Conservation (phyloP, 2,329 filamentous ascomycete genomes). For the Penicillium corylophilum region DNA sequence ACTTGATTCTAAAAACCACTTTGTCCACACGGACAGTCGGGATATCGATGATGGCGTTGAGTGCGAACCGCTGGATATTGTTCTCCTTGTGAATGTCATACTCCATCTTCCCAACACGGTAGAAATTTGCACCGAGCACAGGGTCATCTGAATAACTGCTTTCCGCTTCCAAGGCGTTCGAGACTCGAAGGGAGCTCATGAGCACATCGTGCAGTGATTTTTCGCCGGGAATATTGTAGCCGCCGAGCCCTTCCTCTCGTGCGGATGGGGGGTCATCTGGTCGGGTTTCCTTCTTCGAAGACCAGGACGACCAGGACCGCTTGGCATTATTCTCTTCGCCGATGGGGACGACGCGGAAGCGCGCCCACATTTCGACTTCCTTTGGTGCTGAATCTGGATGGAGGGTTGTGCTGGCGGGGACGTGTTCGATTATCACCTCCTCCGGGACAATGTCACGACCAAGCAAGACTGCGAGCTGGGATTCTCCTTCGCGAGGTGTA, state of each 20-base stretch:
- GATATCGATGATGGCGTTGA: conserved; percentile 41
- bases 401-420: conserved; percentile 60
- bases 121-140: conserved; percentile 38
- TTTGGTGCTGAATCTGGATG: conserved; percentile 62
- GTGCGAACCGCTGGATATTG: conserved; percentile 40
- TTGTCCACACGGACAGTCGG: conserved; percentile 37
- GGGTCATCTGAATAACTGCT: conserved; percentile 36
- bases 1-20: conserved; percentile 43
- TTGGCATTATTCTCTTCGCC: neutral
- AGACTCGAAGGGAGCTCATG: conserved; percentile 31
- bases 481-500: conserved; percentile 43
- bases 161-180: conserved; percentile 31
- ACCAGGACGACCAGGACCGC: neutral
- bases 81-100: conserved; percentile 38
- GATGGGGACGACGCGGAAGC: conserved; percentile 48
- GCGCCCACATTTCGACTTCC: conserved; percentile 69
- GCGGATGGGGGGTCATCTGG: conserved; percentile 6
- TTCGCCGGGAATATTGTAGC: conserved; percentile 10
- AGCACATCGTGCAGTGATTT: conserved; percentile 31
- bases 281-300: neutral
- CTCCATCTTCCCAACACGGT: conserved; percentile 40
- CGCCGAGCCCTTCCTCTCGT: conserved; percentile 12
- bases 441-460: conserved; percentile 60
- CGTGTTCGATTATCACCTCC: conserved; percentile 71
- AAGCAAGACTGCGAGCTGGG: conserved; percentile 43